A percentile compares a stretch with the other conserved stretches of the same genome.
These are phyloP conservation scores for Neocallimastix lanati DNA, from an alignment of 192 early-diverging fungal species.

Conservation along the genomic window DNA sequence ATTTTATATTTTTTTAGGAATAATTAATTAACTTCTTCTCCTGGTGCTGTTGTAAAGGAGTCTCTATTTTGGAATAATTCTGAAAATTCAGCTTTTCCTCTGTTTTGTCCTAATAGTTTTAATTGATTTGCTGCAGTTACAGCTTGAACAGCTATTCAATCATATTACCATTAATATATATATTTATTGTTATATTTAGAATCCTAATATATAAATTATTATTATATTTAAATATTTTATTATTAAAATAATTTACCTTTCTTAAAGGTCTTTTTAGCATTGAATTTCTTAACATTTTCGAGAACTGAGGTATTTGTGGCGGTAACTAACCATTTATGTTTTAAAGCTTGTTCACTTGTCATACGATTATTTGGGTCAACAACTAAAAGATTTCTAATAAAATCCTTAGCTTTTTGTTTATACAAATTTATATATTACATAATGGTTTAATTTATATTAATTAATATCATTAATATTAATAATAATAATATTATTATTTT, in stretches of 20 bases:
- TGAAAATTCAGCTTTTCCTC: background rate
- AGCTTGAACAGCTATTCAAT: background rate
- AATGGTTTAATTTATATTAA: too few relatives aligned
- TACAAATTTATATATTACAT: too few relatives aligned
- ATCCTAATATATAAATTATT: too few relatives aligned
- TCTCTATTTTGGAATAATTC: background rate
- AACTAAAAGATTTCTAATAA: slow-evolving; percentile 43
- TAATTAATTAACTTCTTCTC: too few relatives aligned
- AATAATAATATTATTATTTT: too few relatives aligned
- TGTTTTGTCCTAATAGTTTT: background rate
- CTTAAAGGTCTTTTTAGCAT: background rate
- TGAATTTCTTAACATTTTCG: background rate
- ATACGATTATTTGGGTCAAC: slow-evolving; percentile 53
- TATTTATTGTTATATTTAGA: too few relatives aligned
- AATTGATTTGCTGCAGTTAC: background rate
- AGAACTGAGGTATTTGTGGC: slow-evolving; percentile 6
- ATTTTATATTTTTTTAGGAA: too few relatives aligned
- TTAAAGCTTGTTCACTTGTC: slow-evolving; percentile 61
- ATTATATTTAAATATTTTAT: too few relatives aligned
- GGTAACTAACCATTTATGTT: slow-evolving; percentile 67
- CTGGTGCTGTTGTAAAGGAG: background rate
- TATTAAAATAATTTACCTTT: too few relatives aligned
- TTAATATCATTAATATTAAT: too few relatives aligned
- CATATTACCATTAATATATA: too few relatives aligned
- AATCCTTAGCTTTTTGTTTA: slow-evolving; percentile 61